These are phyloP conservation scores for Termitomyces sp. DNA, from an alignment of 768 basidiomycete genomes.

Conservation along the genomic window DNA sequence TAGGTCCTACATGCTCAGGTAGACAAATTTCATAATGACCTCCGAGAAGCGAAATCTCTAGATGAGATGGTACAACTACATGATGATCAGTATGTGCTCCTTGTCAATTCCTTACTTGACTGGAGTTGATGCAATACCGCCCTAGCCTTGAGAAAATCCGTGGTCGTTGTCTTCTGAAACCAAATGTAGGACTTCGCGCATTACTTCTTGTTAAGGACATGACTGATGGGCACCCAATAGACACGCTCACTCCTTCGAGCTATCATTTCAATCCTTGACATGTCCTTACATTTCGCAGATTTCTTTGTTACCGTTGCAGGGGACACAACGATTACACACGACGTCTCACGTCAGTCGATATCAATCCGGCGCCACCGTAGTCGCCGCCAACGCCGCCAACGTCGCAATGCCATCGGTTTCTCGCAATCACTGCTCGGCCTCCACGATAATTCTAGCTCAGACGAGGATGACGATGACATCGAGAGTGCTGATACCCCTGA, in stretches of 20 bases:
- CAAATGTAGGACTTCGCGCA: constrained; percentile 37
- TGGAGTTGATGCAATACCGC: neutral
- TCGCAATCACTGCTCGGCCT: constrained; percentile 31
- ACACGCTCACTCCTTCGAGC: constrained; percentile 60
- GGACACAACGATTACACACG: constrained; percentile 54
- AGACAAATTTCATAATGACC: constrained; percentile 49
- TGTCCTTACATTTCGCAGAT: constrained; percentile 65
- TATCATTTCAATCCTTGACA: constrained; percentile 67
- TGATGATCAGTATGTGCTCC: constrained; percentile 55
- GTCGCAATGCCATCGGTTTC: constrained; percentile 59
- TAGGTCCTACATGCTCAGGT: constrained; percentile 70
- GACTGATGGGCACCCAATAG: constrained; percentile 28
- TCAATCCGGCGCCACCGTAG: constrained; percentile 57
- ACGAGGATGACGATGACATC: constrained; percentile 39
- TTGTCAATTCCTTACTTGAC: neutral
- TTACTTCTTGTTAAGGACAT: neutral
- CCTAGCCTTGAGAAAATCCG: constrained; percentile 47
- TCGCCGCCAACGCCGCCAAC: constrained; percentile 50
- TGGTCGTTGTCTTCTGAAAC: constrained; percentile 57
- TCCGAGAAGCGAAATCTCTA: constrained; percentile 53
- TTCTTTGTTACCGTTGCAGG: constrained; percentile 58
- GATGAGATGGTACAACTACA: constrained; percentile 75
- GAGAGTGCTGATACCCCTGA: constrained; percentile 21
- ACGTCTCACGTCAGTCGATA: constrained; percentile 47
- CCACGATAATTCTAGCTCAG: constrained; percentile 32